Conservation (phyloP, 805 yeast species). For the Starmerella stellata region DNA sequence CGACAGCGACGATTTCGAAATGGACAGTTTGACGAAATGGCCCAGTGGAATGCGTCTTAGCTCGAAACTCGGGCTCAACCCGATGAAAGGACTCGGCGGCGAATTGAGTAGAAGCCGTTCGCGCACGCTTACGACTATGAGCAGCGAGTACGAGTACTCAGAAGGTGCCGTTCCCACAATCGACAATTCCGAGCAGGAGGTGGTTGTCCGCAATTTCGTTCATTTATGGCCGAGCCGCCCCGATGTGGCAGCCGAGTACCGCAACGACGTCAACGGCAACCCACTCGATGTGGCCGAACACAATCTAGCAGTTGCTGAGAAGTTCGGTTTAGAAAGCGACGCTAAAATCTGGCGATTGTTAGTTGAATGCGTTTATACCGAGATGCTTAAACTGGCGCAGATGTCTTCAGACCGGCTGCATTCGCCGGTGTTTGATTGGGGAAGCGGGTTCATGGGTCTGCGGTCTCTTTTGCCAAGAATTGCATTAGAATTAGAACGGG, state of each 20-base stretch:
- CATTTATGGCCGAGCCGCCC: conserved; percentile 59
- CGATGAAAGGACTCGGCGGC: background rate
- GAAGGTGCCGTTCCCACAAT: background rate
- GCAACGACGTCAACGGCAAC: conserved; percentile 22
- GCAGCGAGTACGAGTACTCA: background rate
- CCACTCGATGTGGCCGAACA: conserved; percentile 49
- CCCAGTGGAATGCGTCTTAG: conserved; percentile 3
- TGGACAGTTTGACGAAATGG: conserved; percentile 9
- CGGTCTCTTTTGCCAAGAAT: conserved; percentile 45
- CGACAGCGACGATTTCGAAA: conserved; percentile 16
- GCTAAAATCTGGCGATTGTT: conserved; percentile 53
- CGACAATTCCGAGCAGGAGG: conserved; percentile 3
- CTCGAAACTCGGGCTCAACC: background rate
- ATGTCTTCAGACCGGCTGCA: background rate
- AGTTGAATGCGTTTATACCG: conserved; percentile 4
- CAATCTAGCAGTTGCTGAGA: conserved; percentile 53
- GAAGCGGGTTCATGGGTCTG: conserved; percentile 53
- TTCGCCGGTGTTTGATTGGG: conserved; percentile 35
- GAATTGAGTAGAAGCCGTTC: background rate
- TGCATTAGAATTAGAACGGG: conserved; percentile 41
- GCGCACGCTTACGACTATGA: background rate
- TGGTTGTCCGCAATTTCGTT: conserved; percentile 29
- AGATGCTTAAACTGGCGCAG: conserved; percentile 2
- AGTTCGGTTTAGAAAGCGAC: conserved; percentile 41
- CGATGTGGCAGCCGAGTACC: conserved; percentile 33